Evolutionary conservation across 768 basidiomycete genomes (phyloP).

Genomic region (Hygrophorus pudorinus): DNA sequence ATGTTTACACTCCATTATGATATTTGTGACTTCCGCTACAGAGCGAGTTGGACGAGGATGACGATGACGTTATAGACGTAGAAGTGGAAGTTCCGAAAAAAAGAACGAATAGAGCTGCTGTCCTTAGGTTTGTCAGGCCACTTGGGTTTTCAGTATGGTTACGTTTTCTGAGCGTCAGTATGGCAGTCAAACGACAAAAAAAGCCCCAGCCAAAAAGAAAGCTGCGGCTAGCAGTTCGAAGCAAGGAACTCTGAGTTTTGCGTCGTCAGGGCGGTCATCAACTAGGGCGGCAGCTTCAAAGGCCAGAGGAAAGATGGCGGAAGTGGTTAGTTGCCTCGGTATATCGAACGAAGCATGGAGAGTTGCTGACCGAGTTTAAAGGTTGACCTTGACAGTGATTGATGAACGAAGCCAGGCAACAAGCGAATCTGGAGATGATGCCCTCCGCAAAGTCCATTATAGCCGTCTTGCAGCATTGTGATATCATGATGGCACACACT

Average conservation of each 20-base stretch:
- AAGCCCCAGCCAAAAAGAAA: conserved; percentile 42
- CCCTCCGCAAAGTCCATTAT: too few species aligned
- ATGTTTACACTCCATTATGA: background rate
- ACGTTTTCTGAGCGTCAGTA: background rate
- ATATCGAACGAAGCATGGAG: background rate
- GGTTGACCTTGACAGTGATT: too few species aligned
- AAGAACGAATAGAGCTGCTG: conserved; percentile 53
- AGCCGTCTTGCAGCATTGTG: too few species aligned
- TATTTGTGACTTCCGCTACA: conserved; percentile 8
- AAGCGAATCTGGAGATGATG: too few species aligned
- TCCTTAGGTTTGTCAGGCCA: conserved; percentile 41
- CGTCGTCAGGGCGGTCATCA: conserved; percentile 47
- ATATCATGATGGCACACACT: too few species aligned
- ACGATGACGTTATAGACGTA: conserved; percentile 38
- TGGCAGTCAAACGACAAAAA: conserved; percentile 30
- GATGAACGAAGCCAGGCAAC: too few species aligned
- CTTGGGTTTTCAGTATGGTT: background rate
- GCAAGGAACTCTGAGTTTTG: conserved; percentile 55
- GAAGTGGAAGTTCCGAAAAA: conserved; percentile 44
- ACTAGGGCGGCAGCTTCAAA: conserved; percentile 59
- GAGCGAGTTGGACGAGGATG: conserved; percentile 41
- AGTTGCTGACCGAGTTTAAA: too few species aligned
- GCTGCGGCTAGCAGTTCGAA: conserved; percentile 36
- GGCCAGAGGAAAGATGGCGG: conserved; percentile 44
- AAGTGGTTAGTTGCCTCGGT: background rate